Conservation (phyloP, 352 stramenopile species). For the Pythium aquatile region DNA sequence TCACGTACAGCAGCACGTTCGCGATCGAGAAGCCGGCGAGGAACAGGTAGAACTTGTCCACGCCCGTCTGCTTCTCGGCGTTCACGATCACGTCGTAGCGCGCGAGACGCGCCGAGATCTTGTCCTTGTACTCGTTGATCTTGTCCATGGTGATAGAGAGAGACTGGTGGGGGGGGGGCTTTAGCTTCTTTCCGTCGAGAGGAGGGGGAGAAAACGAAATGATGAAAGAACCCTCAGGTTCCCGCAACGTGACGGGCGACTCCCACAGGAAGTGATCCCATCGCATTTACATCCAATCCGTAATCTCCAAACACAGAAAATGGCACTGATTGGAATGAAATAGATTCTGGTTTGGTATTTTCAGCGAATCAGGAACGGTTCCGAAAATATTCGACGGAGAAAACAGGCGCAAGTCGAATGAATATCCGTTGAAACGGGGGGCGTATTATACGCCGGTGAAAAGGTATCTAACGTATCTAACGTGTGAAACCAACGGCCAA, state of each 20-base stretch:
- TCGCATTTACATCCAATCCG: constrained; percentile 10
- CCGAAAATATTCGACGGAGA: constrained; percentile 12
- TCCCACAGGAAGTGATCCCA: constrained; percentile 19
- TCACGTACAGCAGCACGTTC: constrained; percentile 73
- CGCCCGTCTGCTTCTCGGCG: constrained; percentile 79
- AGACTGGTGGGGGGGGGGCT: neutral
- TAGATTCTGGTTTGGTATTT: constrained; percentile 1
- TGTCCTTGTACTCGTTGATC: constrained; percentile 79
- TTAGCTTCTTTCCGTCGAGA: constrained; percentile 23
- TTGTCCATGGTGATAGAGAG: constrained; percentile 64
- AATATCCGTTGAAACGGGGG: neutral
- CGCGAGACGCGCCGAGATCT: constrained; percentile 76
- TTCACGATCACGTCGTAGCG: constrained; percentile 83
- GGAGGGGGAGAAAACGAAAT: constrained; percentile 13
- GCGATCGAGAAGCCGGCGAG: constrained; percentile 39
- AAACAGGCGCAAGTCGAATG: neutral
- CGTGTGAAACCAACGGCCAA: neutral
- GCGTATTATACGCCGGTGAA: too few relatives aligned
- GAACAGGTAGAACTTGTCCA: constrained; percentile 91
- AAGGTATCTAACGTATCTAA: constrained; percentile 14
- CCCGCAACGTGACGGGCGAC: neutral
- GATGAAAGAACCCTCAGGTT: constrained; percentile 14
- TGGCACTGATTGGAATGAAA: constrained; percentile 12
- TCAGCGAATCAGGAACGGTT: constrained; percentile 21
- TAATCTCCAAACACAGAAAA: neutral